Conservation (phyloP, 495 filamentous ascomycete species). For the Neurospora tetraspora region DNA sequence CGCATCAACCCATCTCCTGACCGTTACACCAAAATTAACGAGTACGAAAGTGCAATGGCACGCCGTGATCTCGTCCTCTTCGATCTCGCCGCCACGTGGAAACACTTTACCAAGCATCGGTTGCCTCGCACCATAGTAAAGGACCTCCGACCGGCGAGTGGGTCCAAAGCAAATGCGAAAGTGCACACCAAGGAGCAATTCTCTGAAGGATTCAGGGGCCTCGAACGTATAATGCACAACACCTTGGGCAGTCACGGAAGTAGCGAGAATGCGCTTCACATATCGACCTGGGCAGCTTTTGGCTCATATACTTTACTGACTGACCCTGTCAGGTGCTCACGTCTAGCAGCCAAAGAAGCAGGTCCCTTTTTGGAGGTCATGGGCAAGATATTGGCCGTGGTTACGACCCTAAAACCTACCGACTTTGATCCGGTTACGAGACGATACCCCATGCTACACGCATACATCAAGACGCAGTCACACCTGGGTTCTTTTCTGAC, state of each 20-base stretch:
- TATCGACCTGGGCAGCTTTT: constrained; percentile 24
- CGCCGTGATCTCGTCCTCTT: constrained; percentile 23
- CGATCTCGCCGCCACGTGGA: constrained; percentile 34
- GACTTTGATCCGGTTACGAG: constrained; percentile 2
- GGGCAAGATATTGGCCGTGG: not conserved
- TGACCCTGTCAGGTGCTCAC: constrained; percentile 17
- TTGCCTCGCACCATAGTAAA: constrained; percentile 3
- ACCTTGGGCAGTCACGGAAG: not conserved
- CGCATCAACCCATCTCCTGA: constrained; percentile 15
- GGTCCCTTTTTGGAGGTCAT: constrained; percentile 16
- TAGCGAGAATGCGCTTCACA: constrained; percentile 9
- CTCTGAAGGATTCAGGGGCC: not conserved
- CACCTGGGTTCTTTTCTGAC: constrained; percentile 3
- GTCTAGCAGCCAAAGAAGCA: constrained; percentile 9
- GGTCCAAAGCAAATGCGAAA: not conserved
- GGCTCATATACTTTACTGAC: constrained; percentile 33
- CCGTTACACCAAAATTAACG: constrained; percentile 10
- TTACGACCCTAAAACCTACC: not conserved
- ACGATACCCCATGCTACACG: not conserved
- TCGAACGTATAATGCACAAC: not conserved
- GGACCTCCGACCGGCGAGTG: constrained; percentile 6
- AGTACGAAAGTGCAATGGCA: constrained; percentile 17
- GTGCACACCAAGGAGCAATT: not conserved
- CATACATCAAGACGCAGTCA: not conserved
- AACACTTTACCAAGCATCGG: constrained; percentile 21